A percentile compares a stretch with the other conserved stretches of the same genome.
Evolutionary conservation across 257 asterid species (phyloP).

Genomic region (Rhazya stricta): DNA sequence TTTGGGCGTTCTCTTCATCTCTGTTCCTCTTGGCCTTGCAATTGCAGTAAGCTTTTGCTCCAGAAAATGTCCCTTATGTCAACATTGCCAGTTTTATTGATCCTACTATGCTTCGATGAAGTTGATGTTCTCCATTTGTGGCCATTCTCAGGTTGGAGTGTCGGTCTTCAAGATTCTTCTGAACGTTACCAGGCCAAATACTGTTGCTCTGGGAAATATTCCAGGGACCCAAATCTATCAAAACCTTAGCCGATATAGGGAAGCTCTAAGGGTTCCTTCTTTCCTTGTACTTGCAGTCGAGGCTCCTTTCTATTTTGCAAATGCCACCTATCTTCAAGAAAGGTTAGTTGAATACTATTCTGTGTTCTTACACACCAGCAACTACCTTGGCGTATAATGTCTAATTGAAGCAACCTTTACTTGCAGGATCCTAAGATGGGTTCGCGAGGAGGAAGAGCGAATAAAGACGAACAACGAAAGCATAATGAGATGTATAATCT

Average conservation of each 20-base stretch:
- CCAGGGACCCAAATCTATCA: slow-evolving; percentile 81
- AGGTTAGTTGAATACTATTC: slow-evolving; percentile 35
- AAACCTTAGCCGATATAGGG: slow-evolving; percentile 57
- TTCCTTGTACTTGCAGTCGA: slow-evolving; percentile 68
- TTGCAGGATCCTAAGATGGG: slow-evolving; percentile 69
- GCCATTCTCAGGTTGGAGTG: slow-evolving; percentile 62
- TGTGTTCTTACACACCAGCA: background rate
- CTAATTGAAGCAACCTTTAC: slow-evolving; percentile 2
- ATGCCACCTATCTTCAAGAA: slow-evolving; percentile 81
- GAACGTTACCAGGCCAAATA: slow-evolving; percentile 91
- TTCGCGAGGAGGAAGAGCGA: slow-evolving; percentile 91
- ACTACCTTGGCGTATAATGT: background rate
- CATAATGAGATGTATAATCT: slow-evolving; percentile 59
- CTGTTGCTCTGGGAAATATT: slow-evolving; percentile 60
- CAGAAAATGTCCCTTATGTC: background rate
- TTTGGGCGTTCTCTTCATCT: slow-evolving; percentile 88
- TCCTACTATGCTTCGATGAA: background rate
- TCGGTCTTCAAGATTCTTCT: slow-evolving; percentile 86
- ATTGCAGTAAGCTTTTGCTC: slow-evolving; percentile 60
- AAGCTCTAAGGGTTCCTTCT: slow-evolving; percentile 62
- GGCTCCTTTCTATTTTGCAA: slow-evolving; percentile 86
- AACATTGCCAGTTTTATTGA: slow-evolving; percentile 3
- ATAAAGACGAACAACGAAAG: slow-evolving; percentile 39
- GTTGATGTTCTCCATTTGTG: background rate
- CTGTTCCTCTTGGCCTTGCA: slow-evolving; percentile 90